A percentile compares a stretch with the other conserved stretches of the same genome.
phyloP scores from a whole-genome alignment of 1,284 basidiomycete species.

The Boletus sp. region DNA sequence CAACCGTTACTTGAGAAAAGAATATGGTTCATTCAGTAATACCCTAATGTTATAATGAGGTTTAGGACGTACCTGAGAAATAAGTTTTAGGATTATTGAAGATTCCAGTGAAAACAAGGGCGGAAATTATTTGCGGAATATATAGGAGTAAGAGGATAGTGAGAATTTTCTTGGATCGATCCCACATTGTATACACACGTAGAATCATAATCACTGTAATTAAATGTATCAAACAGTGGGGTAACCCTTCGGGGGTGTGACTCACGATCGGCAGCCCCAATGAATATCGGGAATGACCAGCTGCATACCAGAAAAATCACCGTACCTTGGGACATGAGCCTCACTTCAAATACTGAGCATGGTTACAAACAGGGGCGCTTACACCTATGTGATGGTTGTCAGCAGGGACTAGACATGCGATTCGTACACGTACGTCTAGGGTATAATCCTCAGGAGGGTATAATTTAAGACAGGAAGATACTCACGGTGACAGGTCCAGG shows the following conservation, averaged over 20 bases:
- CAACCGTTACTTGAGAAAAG: neutral
- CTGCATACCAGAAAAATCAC: neutral
- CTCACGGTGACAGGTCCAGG: conserved; percentile 3
- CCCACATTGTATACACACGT: neutral
- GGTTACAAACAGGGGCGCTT: neutral
- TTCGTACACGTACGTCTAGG: conserved; percentile 1
- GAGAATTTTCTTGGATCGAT: neutral
- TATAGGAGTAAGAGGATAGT: neutral
- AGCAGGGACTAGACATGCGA: neutral
- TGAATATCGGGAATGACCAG: conserved; percentile 1
- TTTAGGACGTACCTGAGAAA: neutral
- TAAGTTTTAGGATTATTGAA: neutral
- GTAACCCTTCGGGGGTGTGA: too few species aligned
- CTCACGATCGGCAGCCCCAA: conserved; percentile 2
- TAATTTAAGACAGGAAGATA: neutral
- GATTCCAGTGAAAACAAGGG: neutral
- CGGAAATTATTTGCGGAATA: neutral
- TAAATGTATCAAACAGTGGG: neutral
- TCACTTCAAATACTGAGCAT: neutral
- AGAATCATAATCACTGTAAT: conserved; percentile 4
- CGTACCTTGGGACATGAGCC: neutral
- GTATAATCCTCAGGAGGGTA: neutral
- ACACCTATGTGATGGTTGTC: neutral
- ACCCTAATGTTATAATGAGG: neutral
- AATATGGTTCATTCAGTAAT: neutral